Evolutionary conservation across 1,284 basidiomycete species (phyloP).

Genomic region (Tremellales sp.): DNA sequence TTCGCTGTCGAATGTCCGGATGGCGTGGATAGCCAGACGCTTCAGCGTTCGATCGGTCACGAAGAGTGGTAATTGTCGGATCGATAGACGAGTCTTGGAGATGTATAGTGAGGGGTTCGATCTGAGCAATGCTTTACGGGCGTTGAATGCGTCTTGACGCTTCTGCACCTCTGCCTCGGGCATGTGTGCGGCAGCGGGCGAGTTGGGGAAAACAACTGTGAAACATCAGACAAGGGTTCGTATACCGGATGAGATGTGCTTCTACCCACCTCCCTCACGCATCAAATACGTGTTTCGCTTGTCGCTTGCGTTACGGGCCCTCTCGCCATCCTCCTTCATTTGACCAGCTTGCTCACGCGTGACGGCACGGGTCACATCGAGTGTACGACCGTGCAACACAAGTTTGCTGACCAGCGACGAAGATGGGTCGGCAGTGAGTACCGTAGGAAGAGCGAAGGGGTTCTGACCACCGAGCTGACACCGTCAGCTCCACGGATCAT

Average conservation of each 20-base stretch:
- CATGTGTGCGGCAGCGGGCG: slow-evolving; percentile 67
- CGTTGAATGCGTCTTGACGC: slow-evolving; percentile 74
- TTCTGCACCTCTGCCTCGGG: slow-evolving; percentile 72
- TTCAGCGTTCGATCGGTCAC: slow-evolving; percentile 86
- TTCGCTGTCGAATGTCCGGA: slow-evolving; percentile 74
- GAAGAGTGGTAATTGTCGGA: slow-evolving; percentile 87
- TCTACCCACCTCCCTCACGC: slow-evolving; percentile 77
- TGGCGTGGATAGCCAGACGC: slow-evolving; percentile 75
- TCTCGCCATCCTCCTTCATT: slow-evolving; percentile 80
- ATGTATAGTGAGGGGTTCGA: slow-evolving; percentile 92
- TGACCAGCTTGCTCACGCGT: slow-evolving; percentile 80
- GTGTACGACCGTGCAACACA: slow-evolving; percentile 85
- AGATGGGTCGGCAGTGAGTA: slow-evolving; percentile 93
- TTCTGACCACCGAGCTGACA: slow-evolving; percentile 56
- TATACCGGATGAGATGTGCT: not conserved
- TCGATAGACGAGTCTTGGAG: slow-evolving; percentile 85
- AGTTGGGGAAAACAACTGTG: slow-evolving; percentile 79
- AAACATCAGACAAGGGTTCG: not conserved
- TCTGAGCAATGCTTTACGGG: slow-evolving; percentile 71
- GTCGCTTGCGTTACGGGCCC: slow-evolving; percentile 80
- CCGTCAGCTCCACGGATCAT: slow-evolving; percentile 3
- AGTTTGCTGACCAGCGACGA: slow-evolving; percentile 75
- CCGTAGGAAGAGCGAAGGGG: slow-evolving; percentile 77
- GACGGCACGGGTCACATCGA: slow-evolving; percentile 87
- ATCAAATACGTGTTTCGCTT: slow-evolving; percentile 95